Evolutionary conservation across 345 rosid genomes (phyloP).

Genomic region (Syzygium grande): DNA sequence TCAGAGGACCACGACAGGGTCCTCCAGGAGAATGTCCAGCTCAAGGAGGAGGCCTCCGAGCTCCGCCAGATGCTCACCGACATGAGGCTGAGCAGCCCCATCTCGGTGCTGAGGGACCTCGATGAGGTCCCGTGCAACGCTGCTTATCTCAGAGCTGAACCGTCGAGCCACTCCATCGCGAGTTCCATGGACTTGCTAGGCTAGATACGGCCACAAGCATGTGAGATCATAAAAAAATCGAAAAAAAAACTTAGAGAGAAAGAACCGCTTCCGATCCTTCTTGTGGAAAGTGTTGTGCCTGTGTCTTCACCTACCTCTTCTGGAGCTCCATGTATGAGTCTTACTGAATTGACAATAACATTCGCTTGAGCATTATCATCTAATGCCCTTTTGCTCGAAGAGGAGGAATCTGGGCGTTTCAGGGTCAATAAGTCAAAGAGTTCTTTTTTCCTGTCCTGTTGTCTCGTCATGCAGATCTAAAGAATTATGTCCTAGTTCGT

Average conservation of each 20-base stretch:
- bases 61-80: slow-evolving; percentile 13
- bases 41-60: slow-evolving; percentile 9
- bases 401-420: neutral
- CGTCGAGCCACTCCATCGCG: neutral
- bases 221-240: neutral
- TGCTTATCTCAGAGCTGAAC: neutral
- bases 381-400: neutral
- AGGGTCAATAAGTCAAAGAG: neutral
- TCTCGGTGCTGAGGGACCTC: neutral
- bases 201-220: neutral
- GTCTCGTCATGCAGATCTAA: neutral
- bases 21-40: slow-evolving; percentile 6
- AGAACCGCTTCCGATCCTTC: neutral
- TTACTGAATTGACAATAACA: neutral
- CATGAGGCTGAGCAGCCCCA: slow-evolving; percentile 5
- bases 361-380: neutral
- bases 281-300: neutral
- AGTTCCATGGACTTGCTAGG: neutral
- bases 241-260: neutral
- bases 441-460: neutral
- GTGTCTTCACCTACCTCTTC: neutral
- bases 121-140: neutral
- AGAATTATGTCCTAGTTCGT: neutral
- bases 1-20: slow-evolving; percentile 5
- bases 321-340: neutral